phyloP scores from a whole-genome alignment of 1,284 basidiomycete species.

The Sporisorium reilianum region DNA sequence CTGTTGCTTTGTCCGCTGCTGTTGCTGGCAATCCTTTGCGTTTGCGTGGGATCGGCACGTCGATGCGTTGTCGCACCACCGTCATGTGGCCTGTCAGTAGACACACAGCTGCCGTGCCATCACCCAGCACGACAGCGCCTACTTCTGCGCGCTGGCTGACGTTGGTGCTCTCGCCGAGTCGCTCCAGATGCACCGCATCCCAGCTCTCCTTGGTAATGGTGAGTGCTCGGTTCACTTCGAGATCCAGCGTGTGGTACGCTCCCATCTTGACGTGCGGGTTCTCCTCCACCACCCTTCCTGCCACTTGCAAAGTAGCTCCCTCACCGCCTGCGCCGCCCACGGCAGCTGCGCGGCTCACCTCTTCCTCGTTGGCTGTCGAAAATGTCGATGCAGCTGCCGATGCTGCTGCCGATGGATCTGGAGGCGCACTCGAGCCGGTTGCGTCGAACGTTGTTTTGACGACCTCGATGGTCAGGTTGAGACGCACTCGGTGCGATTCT shows the following conservation, averaged over 20 bases:
- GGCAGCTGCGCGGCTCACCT: slow-evolving; percentile 39
- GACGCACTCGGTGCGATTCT: slow-evolving; percentile 86
- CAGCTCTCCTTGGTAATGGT: slow-evolving; percentile 89
- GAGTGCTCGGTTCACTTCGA: slow-evolving; percentile 91
- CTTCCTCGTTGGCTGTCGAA: slow-evolving; percentile 40
- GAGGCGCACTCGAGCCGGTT: slow-evolving; percentile 56
- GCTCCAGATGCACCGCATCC: slow-evolving; percentile 87
- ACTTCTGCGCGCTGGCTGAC: slow-evolving; percentile 96
- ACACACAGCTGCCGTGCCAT: slow-evolving; percentile 90
- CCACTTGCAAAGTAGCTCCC: slow-evolving; percentile 79
- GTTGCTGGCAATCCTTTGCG: slow-evolving; percentile 64
- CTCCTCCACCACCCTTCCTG: slow-evolving; percentile 88
- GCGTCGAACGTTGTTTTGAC: slow-evolving; percentile 72
- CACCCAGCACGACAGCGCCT: slow-evolving; percentile 94
- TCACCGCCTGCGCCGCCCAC: slow-evolving; percentile 53
- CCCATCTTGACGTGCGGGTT: slow-evolving; percentile 93
- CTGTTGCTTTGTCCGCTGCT: slow-evolving; percentile 57
- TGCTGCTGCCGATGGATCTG: slow-evolving; percentile 55
- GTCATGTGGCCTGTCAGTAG: slow-evolving; percentile 97
- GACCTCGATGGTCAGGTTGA: slow-evolving; percentile 87
- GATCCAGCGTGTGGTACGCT: slow-evolving; percentile 93
- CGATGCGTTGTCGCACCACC: slow-evolving; percentile 88
- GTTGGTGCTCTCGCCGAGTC: slow-evolving; percentile 87
- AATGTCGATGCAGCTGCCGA: slow-evolving; percentile 25
- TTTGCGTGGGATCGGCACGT: slow-evolving; percentile 90